Percentiles rank a stretch among this genome's conserved stretches.
These are phyloP conservation scores for Tremellales sp. DNA, from an alignment of 1,284 basidiomycete genomes.

Conservation along the genomic window DNA sequence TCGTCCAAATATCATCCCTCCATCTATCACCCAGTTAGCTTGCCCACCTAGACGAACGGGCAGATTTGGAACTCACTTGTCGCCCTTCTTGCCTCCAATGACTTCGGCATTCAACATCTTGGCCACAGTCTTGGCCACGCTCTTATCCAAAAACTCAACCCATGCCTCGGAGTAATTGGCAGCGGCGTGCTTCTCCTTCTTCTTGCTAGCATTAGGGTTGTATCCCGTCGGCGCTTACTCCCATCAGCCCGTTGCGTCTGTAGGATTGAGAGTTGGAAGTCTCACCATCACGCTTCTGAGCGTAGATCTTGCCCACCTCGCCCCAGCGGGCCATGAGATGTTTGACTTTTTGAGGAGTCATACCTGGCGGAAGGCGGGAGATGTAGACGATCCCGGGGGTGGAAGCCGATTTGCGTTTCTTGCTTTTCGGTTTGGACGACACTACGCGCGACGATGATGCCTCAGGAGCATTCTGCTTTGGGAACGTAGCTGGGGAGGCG, in stretches of 20 bases:
- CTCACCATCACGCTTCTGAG: slow-evolving; percentile 72
- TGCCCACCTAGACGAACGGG: background rate
- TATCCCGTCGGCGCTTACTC: slow-evolving; percentile 32
- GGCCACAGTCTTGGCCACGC: slow-evolving; percentile 81
- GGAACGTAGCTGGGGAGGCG: background rate
- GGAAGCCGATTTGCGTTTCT: slow-evolving; percentile 25
- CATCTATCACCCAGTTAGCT: slow-evolving; percentile 56
- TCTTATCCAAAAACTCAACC: slow-evolving; percentile 96
- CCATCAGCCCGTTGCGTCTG: background rate
- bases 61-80: slow-evolving; percentile 27
- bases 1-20: slow-evolving; percentile 98
- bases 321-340: slow-evolving; percentile 84
- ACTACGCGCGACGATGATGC: background rate
- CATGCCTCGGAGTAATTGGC: slow-evolving; percentile 95
- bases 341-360: slow-evolving; percentile 94
- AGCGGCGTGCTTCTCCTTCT: slow-evolving; percentile 60
- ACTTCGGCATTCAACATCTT: slow-evolving; percentile 94
- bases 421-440: slow-evolving; percentile 17
- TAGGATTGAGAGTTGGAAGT: background rate
- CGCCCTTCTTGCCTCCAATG: slow-evolving; percentile 89
- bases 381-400: slow-evolving; percentile 84
- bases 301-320: slow-evolving; percentile 77
- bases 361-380: slow-evolving; percentile 94
- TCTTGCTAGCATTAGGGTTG: slow-evolving; percentile 22
- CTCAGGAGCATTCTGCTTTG: background rate